Conservation (phyloP, 371 early-diverging fungal genomes). For the Mucor sp. region DNA sequence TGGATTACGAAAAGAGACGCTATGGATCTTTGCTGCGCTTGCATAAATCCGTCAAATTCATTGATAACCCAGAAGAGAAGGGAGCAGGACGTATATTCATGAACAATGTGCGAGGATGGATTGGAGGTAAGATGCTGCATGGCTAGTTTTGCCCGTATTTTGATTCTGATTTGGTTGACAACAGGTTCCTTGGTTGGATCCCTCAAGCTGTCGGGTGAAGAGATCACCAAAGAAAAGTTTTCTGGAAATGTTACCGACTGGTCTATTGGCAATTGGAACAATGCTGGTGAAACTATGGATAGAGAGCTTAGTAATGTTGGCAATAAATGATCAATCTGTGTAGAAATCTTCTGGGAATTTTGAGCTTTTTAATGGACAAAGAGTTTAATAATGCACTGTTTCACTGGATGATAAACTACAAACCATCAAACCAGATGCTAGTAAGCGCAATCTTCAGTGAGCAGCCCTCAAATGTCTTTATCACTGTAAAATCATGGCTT, state of each 20-base stretch:
- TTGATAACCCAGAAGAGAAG: constrained; percentile 41
- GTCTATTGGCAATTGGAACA: constrained; percentile 53
- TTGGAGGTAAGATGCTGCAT: constrained; percentile 59
- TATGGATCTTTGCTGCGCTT: constrained; percentile 33
- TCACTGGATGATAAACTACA: too few species aligned
- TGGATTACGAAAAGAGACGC: constrained; percentile 41
- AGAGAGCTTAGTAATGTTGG: constrained; percentile 8
- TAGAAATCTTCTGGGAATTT: too few species aligned
- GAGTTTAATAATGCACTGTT: too few species aligned
- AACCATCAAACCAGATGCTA: too few species aligned
- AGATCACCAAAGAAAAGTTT: constrained; percentile 64
- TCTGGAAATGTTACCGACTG: constrained; percentile 69
- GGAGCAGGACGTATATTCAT: constrained; percentile 64
- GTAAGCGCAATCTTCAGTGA: too few species aligned
- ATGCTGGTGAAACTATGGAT: not conserved
- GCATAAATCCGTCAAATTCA: constrained; percentile 35
- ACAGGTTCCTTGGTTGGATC: constrained; percentile 73
- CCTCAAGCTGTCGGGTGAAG: constrained; percentile 69
- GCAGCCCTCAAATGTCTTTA: too few species aligned
- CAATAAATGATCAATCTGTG: constrained; percentile 8
- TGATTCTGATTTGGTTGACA: not conserved
- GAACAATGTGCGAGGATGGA: constrained; percentile 74
- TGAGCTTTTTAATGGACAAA: too few species aligned
- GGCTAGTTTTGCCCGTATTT: not conserved
- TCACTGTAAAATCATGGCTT: too few species aligned